Base-by-base conservation (phyloP, 2,329 filamentous ascomycete genomes). In the Ceratocystis cacaofunesta region DNA sequence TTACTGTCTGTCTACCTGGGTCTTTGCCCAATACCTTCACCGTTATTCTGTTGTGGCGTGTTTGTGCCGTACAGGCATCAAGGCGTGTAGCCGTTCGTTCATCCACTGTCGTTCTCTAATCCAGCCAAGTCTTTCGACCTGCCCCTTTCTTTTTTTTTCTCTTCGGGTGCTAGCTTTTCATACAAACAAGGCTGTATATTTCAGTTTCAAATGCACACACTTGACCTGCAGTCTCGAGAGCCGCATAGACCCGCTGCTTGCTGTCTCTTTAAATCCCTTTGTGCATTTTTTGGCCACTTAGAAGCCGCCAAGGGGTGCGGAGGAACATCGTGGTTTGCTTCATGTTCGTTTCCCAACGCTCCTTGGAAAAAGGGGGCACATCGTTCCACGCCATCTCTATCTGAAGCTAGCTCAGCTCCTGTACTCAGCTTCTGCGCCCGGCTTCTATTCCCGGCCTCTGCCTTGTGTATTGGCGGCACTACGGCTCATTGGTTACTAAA, bases 171-270 rank as follows among this genome's bases (percentile, higher is more conserved):
- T 28, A 28, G 25, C 52, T 57, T 57, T 28, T 57, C 52, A 30
- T 30, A 57, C 52, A 57, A 57, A 32, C 52, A 57, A 30, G 52
- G 52, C 52, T 57, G 52, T 57, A 57, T 57, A 57, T 32, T 57
- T 4, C 28, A 32, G 52, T 30, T 57, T 57, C 28, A 57, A 32
- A 57, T 15, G 10, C 52, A 30, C 28, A 57, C 52, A 57, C 10
- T 41, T 57, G 28, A 5, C 6, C 22, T 17, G 52, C 5, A 41
- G 52, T 30, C 15, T 57, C 28, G 6, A 30, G 15, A 15, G 52
- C 17, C 22, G 52, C 52, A 57, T 17, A 19, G 52, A 28, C 22
- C 52, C 22, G 52, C 12, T 50, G n/a, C 52, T 52, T 30, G n/a
- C 52, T 57, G 22, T 30, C 52, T 12, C 52, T 41, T 41, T 30